Evolutionary conservation across 495 filamentous ascomycete species (phyloP).

Genomic region (Daldinia loculata): DNA sequence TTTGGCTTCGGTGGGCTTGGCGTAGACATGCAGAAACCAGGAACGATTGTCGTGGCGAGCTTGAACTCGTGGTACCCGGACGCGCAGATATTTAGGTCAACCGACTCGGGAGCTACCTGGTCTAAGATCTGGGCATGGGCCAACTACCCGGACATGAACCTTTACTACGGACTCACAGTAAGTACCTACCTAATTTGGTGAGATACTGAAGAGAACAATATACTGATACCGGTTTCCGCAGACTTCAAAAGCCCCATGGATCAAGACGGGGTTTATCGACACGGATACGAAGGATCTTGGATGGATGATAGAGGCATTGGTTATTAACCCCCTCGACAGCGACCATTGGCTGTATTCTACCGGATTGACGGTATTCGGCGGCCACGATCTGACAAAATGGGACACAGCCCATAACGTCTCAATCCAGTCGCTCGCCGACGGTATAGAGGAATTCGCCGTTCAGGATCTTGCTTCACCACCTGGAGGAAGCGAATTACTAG

Average conservation of each 20-base stretch:
- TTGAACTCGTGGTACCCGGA: constrained; percentile 69
- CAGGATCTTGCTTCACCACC: constrained; percentile 61
- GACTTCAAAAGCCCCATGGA: constrained; percentile 59
- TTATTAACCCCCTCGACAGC: constrained; percentile 67
- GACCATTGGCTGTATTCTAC: constrained; percentile 69
- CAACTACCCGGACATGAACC: constrained; percentile 56
- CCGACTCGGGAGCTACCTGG: constrained; percentile 63
- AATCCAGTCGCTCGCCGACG: constrained; percentile 62
- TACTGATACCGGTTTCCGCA: constrained; percentile 24
- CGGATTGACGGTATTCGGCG: constrained; percentile 64
- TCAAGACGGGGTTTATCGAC: constrained; percentile 56
- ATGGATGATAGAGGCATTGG: constrained; percentile 71
- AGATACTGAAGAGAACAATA: constrained; percentile 30
- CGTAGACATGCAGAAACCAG: constrained; percentile 63
- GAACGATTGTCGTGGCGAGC: constrained; percentile 63
- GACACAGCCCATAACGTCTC: constrained; percentile 60
- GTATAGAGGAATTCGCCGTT: constrained; percentile 68
- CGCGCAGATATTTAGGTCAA: constrained; percentile 63
- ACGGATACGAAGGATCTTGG: constrained; percentile 61
- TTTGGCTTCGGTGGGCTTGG: constrained; percentile 66
- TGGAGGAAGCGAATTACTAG: constrained; percentile 63
- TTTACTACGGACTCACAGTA: constrained; percentile 55
- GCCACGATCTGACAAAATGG: constrained; percentile 60
- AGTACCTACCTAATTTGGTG: constrained; percentile 43
- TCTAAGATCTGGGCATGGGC: constrained; percentile 61